phyloP scores from a whole-genome alignment of 441 rosid species.

The Macaranga tanarius region DNA sequence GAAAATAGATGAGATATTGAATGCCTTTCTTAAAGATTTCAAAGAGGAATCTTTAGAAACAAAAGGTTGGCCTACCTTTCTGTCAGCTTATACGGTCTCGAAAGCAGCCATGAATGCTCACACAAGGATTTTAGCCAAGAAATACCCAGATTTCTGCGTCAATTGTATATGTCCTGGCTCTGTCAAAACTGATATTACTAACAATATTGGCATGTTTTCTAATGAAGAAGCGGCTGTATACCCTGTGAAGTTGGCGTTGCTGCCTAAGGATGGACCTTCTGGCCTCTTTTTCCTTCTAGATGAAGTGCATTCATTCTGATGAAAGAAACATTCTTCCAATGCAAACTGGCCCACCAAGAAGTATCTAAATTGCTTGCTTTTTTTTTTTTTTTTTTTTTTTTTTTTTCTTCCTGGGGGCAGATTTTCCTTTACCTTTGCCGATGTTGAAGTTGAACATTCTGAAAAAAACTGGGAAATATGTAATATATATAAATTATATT shows the following conservation, averaged over 20 bases:
- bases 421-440: too few species aligned
- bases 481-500: too few species aligned
- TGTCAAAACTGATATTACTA: constrained; percentile 27
- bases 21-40: constrained; percentile 25
- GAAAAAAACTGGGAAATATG: too few species aligned
- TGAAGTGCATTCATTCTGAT: constrained; percentile 17
- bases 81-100: constrained; percentile 24
- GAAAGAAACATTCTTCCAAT: neutral
- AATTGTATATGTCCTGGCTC: constrained; percentile 33
- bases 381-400: too few species aligned
- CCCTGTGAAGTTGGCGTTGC: constrained; percentile 26
- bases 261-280: constrained; percentile 29
- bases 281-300: constrained; percentile 32
- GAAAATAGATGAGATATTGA: constrained; percentile 32
- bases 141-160: constrained; percentile 27
- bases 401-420: too few species aligned
- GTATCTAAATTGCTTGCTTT: too few species aligned
- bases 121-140: constrained; percentile 29
- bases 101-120: constrained; percentile 36
- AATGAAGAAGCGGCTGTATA: constrained; percentile 35
- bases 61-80: constrained; percentile 18
- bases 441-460: too few species aligned
- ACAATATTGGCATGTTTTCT: constrained; percentile 24
- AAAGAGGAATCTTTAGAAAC: constrained; percentile 28
- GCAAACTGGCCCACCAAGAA: too few species aligned